Evolutionary conservation across 1,284 basidiomycete genomes (phyloP), one percentile per base, ranked within the genome.

Genomic region (Xerocomus nothofagi): DNA sequence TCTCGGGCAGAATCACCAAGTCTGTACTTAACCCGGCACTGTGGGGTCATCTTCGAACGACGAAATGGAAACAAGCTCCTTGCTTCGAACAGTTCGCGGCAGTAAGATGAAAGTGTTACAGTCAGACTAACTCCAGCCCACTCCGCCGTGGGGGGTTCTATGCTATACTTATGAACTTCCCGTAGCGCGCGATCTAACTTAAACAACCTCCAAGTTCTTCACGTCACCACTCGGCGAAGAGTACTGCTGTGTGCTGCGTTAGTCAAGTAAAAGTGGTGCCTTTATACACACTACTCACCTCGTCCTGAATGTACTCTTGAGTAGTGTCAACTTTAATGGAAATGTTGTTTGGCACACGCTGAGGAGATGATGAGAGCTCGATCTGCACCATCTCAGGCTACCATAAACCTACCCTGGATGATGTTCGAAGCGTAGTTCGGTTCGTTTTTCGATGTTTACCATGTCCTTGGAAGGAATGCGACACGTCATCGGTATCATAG

Each of bases 261-360:
- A 57, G n/a, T 31, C 18, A 10, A 41, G 14, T 2, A 21, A 26
- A 29, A 21, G 15, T 6, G 7, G 4, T n/a, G 18, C 23, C 3
- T 15, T 12, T 6, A 6, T n/a, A 33, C 2, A 18, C 3, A n/a
- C 7, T 4, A 6, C 50, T 41, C 23, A 65, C 62, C 55, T 58
- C 57, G 17, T 63, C 62, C 11, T 34, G 54, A 9, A 45, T 21
- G 20, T 49, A 59, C 34, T 65, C 60, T n/a, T 63, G 52, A 5
- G 61, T 59, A 8, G 63, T 59, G 26, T 63, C 61, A 10, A 63
- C 51, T 40, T 60, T 62, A 49, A 66, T 61, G 3, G 64, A 63
- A 30, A 63, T 63, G 21, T 55, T 65, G 32, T 53, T 57, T 11
- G 56, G 52, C 24, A 44, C 2, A 4, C 42, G 58, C 58, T 65